Evolutionary conservation across 192 early-diverging fungal genomes (phyloP).

Genomic region (Fimicolochytrium jonesii): DNA sequence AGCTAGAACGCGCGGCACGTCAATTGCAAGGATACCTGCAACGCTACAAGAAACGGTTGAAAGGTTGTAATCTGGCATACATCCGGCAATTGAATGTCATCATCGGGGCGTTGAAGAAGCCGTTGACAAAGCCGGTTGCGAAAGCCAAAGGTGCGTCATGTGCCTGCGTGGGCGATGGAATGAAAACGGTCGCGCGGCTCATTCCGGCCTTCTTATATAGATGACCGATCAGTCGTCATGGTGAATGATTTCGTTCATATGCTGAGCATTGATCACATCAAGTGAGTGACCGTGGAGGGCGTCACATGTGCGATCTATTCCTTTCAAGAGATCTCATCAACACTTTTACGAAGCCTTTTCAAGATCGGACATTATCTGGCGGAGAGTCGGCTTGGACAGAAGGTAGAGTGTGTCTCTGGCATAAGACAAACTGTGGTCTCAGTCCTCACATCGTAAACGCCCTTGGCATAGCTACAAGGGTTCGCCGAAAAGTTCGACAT

Average conservation of each 20-base stretch:
- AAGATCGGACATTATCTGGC: conserved; percentile 67
- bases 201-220: too few relatives aligned
- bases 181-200: too few relatives aligned
- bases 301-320: too few relatives aligned
- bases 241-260: conserved; percentile 64
- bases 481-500: conserved; percentile 39
- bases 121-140: too few relatives aligned
- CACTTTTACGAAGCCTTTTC: conserved; percentile 63
- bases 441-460: too few relatives aligned
- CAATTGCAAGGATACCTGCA: conserved; percentile 65
- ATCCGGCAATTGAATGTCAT: conserved; percentile 69
- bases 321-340: background rate
- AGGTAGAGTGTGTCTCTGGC: too few relatives aligned
- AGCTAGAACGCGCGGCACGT: conserved; percentile 38
- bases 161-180: too few relatives aligned
- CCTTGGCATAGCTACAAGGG: conserved; percentile 45
- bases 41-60: conserved; percentile 65
- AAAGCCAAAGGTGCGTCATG: too few relatives aligned
- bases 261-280: conserved; percentile 67
- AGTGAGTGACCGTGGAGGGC: conserved; percentile 12
- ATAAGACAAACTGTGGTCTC: too few relatives aligned
- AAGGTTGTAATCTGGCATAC: conserved; percentile 68
- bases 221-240: conserved; percentile 12
- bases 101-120: conserved; percentile 48
- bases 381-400: conserved; percentile 64